Base-by-base conservation (phyloP, 2,329 filamentous ascomycete genomes). In the Fusarium sp. region DNA sequence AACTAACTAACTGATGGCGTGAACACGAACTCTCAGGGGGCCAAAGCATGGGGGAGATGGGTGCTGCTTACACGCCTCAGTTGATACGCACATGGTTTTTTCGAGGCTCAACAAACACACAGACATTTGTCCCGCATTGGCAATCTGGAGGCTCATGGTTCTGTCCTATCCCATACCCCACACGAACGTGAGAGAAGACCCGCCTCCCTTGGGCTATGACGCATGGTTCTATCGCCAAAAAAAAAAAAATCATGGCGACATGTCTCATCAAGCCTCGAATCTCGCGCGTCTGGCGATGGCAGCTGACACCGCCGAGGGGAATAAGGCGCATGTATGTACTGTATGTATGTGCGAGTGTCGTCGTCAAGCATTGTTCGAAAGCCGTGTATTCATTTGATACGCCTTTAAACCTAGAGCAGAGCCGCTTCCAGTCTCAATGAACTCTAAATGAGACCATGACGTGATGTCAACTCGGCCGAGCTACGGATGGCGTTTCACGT, bases 181-280 rank as follows among this genome's bases (percentile, higher is more conserved):
- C 68, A 52, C 67, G 45, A 59, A 57, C 40, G 54, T 31, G 45
- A 63, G 27, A 56, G 56, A 66, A 67, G 70, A 62, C 73, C 68
- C 71, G 66, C 64, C 64, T 24, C 52, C 47, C 45, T 65, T 63
- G 61, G 65, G 66, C 75, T 71, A 76, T 78, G 76, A 78, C 68
- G 73, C 71, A 76, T 67, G 59, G 34, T n/a, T 38, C 40, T 70
- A 58, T 38, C 34, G 40, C 35, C 27, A 47, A 22, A 62, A 34
- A 34, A 31, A 31, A 31, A 31, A 34, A 18, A 27, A 58, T 14
- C 37, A 47, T 59, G 57, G 57, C 47, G n/a, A 38, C 52, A 50
- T 38, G 47, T 38, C 9, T 54, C 13, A 54, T 47, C 22, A 20
- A 62, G 57, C 52, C 47, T 60, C 20, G 18, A 27, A 10, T 38